Evolutionary conservation across 2,329 filamentous ascomycete species (phyloP).

Genomic region (Aspergillus glaucus): DNA sequence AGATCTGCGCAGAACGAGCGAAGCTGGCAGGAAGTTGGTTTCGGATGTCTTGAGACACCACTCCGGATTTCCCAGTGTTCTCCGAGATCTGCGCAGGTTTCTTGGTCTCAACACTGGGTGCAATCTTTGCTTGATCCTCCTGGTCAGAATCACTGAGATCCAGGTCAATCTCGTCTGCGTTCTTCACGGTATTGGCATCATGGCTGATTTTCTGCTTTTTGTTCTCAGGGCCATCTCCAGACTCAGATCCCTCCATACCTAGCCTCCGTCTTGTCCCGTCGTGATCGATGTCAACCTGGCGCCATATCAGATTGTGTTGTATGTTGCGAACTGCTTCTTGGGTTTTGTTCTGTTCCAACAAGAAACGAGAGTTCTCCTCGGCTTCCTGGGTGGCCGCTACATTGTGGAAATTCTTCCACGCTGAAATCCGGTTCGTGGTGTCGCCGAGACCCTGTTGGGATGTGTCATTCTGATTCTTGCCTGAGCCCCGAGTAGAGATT

Average conservation of each 20-base stretch:
- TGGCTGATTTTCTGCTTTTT: conserved; percentile 19
- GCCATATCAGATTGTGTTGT: conserved; percentile 33
- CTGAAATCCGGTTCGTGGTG: conserved; percentile 19
- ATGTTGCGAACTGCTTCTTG: conserved; percentile 13
- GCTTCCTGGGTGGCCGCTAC: conserved; percentile 28
- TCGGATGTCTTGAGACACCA: conserved; percentile 59
- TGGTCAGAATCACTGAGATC: conserved; percentile 20
- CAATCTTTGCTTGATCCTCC: conserved; percentile 8
- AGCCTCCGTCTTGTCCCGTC: conserved; percentile 19
- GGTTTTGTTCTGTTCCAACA: conserved; percentile 17
- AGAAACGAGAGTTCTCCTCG: conserved; percentile 24
- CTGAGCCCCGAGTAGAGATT: neutral
- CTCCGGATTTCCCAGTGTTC: conserved; percentile 12
- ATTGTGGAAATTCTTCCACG: conserved; percentile 35
- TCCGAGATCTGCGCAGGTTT: neutral
- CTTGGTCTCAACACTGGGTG: conserved; percentile 2
- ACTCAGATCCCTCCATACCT: conserved; percentile 12
- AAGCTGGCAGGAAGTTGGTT: conserved; percentile 74
- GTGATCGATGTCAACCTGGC: conserved; percentile 29
- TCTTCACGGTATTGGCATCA: conserved; percentile 33
- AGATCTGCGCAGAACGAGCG: conserved; percentile 24
- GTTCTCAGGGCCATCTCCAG: conserved; percentile 4
- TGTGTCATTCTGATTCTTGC: neutral
- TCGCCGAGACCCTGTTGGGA: conserved; percentile 1
- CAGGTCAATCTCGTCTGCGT: conserved; percentile 45